Base-by-base conservation (phyloP, 1,284 basidiomycete species). In the Cutaneotrichosporon sp. region DNA sequence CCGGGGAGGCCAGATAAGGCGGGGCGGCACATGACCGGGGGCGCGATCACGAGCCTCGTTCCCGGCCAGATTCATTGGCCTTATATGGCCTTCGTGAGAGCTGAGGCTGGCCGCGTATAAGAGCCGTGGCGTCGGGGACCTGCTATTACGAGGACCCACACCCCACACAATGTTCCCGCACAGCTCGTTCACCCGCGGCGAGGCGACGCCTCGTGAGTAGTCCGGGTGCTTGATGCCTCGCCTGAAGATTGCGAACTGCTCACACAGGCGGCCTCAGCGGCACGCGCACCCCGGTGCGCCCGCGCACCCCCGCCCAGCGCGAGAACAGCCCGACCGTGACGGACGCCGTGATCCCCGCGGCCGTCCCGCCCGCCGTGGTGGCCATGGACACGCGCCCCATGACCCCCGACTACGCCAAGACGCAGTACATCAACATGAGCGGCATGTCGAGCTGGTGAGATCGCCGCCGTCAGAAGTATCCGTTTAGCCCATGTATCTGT, bases 401-500 rank as follows among this genome's bases (percentile, higher is more conserved):
- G 18, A 50, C 47, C 3, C 47, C 47, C 25, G 47, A 50, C 27
- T 29, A 50, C 27, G 22, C 8, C 25, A 27, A 31, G 25, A 16
- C 47, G 47, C 47, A 50, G 47, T 29, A 31, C n/a, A 3, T 50
- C 14, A 50, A 50, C 47, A 31, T 50, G 47, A 50, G 47, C 27
- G 27, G 25, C 47, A 50, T 50, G 47, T 50, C 47, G 25, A 50
- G 47, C 47, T 50, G 47, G 47, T 50, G n/a, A n/a, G n/a, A n/a
- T n/a, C n/a, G n/a, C n/a, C n/a, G n/a, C n/a, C n/a, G n/a, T n/a
- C n/a, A n/a, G n/a, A n/a, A n/a, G n/a, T n/a, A n/a, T n/a, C n/a
- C n/a, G n/a, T n/a, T n/a, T n/a, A n/a, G n/a, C n/a, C n/a, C n/a
- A n/a, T n/a, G n/a, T n/a, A n/a, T n/a, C n/a, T n/a, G n/a, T n/a